Evolutionary conservation across 441 rosid species (phyloP).

Genomic region (Flueggea neowawraea): DNA sequence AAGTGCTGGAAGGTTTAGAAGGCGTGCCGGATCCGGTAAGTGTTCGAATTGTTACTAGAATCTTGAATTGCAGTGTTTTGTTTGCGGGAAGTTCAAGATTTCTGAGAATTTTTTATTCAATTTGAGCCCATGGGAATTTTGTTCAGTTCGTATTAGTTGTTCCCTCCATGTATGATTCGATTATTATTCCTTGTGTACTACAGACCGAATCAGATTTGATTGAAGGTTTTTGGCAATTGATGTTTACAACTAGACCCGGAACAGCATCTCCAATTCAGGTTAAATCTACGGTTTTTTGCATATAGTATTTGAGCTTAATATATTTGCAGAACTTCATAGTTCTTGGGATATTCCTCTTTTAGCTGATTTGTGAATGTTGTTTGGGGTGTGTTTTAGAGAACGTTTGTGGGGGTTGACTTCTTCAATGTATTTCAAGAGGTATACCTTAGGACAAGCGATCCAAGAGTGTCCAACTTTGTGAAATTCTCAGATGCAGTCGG

Average conservation of each 20-base stretch:
- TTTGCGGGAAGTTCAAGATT: not conserved
- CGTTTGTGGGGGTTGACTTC: slow-evolving; percentile 86
- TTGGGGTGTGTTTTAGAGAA: slow-evolving; percentile 48
- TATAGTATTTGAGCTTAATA: not conserved
- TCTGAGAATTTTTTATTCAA: too few species aligned
- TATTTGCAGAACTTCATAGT: too few species aligned
- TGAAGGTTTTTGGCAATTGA: slow-evolving; percentile 88
- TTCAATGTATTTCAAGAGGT: slow-evolving; percentile 94
- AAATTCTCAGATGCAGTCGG: slow-evolving; percentile 80
- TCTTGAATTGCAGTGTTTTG: not conserved
- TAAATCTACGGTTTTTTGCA: not conserved
- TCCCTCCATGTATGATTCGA: not conserved
- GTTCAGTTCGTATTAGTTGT: not conserved
- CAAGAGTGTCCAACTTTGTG: slow-evolving; percentile 83
- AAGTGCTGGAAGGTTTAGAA: slow-evolving; percentile 59
- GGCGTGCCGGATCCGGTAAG: slow-evolving; percentile 76
- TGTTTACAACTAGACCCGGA: slow-evolving; percentile 96
- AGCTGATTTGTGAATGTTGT: too few species aligned
- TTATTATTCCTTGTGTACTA: too few species aligned
- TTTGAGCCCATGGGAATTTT: not conserved
- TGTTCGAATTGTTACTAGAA: not conserved
- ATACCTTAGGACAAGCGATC: slow-evolving; percentile 62
- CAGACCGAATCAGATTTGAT: slow-evolving; percentile 73
- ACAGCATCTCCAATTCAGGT: slow-evolving; percentile 98
- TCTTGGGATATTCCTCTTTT: too few species aligned